Evolutionary conservation across 768 basidiomycete genomes (phyloP).

Genomic region (Phylloporus sp.): DNA sequence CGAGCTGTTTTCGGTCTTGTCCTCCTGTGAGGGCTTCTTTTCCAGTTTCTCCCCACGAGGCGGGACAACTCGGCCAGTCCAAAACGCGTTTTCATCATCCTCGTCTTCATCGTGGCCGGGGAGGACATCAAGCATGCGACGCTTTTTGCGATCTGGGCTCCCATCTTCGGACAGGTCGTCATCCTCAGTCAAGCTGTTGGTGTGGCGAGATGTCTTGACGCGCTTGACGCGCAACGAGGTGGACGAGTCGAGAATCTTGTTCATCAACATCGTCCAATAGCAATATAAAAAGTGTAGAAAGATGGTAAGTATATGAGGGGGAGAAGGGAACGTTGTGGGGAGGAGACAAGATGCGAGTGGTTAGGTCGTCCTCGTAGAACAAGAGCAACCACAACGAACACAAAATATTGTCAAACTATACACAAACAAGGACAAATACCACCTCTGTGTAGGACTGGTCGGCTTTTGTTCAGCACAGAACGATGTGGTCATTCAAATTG

Average conservation of each 20-base stretch:
- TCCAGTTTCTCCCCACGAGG: conserved; percentile 3
- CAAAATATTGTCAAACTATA: conserved; percentile 15
- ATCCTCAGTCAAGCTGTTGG: conserved; percentile 9
- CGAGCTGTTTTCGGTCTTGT: conserved; percentile 15
- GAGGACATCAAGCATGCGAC: conserved; percentile 31
- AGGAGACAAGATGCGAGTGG: conserved; percentile 12
- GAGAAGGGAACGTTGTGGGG: conserved; percentile 20
- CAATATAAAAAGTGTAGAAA: not conserved
- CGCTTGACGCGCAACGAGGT: conserved; percentile 16
- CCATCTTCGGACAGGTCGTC: conserved; percentile 20
- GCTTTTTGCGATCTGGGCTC: conserved; percentile 33
- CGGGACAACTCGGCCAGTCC: conserved; percentile 23
- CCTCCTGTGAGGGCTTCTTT: conserved; percentile 1
- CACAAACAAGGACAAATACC: conserved; percentile 18
- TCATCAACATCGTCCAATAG: conserved; percentile 26
- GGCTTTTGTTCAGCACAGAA: too few species aligned
- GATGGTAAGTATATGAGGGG: not conserved
- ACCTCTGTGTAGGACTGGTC: too few species aligned
- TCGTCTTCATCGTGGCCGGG: conserved; percentile 46
- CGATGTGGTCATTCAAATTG: too few species aligned
- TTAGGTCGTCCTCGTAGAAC: conserved; percentile 11
- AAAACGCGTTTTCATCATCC: conserved; percentile 41
- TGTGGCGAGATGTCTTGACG: conserved; percentile 12
- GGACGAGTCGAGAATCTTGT: conserved; percentile 34
- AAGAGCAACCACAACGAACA: conserved; percentile 11